A percentile compares a stretch with the other conserved stretches of the same genome.
Evolutionary conservation across 805 yeast genomes (phyloP).

Genomic region (Metschnikowia similis): DNA sequence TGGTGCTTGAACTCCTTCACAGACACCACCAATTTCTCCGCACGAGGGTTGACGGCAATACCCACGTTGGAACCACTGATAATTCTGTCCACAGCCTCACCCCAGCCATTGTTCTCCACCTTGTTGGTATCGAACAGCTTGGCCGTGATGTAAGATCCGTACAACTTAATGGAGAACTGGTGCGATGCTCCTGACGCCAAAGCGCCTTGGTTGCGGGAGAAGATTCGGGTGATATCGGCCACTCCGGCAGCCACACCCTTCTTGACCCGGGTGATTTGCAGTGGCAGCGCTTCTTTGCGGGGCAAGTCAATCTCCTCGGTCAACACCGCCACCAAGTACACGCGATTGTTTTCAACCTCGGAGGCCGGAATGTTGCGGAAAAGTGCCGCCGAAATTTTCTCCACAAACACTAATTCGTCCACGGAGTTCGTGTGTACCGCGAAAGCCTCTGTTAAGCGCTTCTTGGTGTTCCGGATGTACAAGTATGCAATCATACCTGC

Average conservation of each 20-base stretch:
- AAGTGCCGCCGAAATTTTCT: constrained; percentile 71
- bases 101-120: constrained; percentile 72
- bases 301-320: constrained; percentile 61
- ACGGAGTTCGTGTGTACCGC: constrained; percentile 60
- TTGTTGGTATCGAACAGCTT: constrained; percentile 24
- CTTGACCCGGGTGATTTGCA: constrained; percentile 45
- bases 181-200: constrained; percentile 60
- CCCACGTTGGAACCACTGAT: constrained; percentile 72
- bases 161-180: constrained; percentile 66
- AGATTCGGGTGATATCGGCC: constrained; percentile 75
- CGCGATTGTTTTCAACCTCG: constrained; percentile 58
- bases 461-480: constrained; percentile 60
- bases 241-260: constrained; percentile 89
- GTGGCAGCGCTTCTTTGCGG: constrained; percentile 24
- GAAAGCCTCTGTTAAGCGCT: constrained; percentile 74
- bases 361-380: constrained; percentile 71
- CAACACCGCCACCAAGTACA: constrained; percentile 71
- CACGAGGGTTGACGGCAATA: constrained; percentile 76
- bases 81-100: constrained; percentile 75
- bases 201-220: constrained; percentile 60
- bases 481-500: constrained; percentile 70
- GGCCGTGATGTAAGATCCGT: constrained; percentile 58
- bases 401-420: constrained; percentile 52
- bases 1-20: constrained; percentile 68
- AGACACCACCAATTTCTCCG: constrained; percentile 63